phyloP scores from a whole-genome alignment of 2,329 filamentous ascomycete genomes.

The Falciphora oryzae region DNA sequence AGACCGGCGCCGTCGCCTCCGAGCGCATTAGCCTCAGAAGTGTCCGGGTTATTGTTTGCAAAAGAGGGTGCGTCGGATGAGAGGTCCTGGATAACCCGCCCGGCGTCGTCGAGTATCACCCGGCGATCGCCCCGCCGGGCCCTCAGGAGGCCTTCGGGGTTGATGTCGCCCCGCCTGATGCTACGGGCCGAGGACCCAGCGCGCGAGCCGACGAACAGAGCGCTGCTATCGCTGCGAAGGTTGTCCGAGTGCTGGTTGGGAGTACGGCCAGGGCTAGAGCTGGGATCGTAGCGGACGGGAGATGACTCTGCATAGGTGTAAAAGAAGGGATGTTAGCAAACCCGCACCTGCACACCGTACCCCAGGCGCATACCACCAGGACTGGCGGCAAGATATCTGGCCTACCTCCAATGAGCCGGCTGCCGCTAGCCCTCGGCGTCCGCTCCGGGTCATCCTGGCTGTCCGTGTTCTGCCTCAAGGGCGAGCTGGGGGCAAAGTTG shows the following conservation, averaged over 20 bases:
- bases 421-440: conserved; percentile 62
- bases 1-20: conserved; percentile 76
- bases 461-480: conserved; percentile 52
- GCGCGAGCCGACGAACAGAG: conserved; percentile 70
- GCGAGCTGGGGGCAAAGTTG: conserved; percentile 47
- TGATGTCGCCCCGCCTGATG: conserved; percentile 74
- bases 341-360: not conserved
- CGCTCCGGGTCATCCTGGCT: conserved; percentile 51
- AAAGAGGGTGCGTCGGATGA: conserved; percentile 57
- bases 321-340: not conserved
- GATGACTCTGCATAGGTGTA: conserved; percentile 66
- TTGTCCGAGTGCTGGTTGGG: conserved; percentile 55
- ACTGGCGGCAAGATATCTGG: too few species aligned
- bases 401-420: conserved; percentile 56
- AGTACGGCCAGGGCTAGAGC: conserved; percentile 72
- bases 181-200: conserved; percentile 46
- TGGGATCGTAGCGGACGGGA: conserved; percentile 83
- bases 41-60: conserved; percentile 66
- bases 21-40: conserved; percentile 83
- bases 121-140: conserved; percentile 47
- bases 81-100: conserved; percentile 50
- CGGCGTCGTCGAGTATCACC: conserved; percentile 54
- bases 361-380: too few species aligned
- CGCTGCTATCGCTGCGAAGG: conserved; percentile 76
- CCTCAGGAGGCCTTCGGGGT: conserved; percentile 66